phyloP scores from a whole-genome alignment of 495 filamentous ascomycete species.

The Umbilicaria muhlenbergii region DNA sequence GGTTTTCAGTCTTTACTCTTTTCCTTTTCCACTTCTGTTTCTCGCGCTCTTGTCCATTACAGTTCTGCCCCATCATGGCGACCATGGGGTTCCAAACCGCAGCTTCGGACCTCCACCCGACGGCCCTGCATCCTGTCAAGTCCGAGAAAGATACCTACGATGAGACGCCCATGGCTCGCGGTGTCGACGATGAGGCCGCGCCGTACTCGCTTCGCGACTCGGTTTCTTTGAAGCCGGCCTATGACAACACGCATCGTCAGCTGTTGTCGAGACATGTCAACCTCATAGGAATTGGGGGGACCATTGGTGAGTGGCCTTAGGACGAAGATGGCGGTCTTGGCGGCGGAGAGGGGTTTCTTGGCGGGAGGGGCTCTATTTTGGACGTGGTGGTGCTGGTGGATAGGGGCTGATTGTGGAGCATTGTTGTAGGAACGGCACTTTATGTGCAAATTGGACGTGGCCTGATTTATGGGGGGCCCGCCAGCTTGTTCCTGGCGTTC shows the following conservation, averaged over 20 bases:
- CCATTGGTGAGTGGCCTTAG: conserved; percentile 8
- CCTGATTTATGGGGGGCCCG: conserved; percentile 58
- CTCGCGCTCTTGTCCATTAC: too few relatives aligned
- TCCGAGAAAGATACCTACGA: neutral
- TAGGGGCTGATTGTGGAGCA: conserved; percentile 14
- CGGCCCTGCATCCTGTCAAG: neutral
- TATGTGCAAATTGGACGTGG: conserved; percentile 60
- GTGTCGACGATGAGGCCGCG: conserved; percentile 1
- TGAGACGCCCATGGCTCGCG: neutral
- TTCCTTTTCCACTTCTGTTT: too few relatives aligned
- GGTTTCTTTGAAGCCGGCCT: conserved; percentile 5
- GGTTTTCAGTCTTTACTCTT: too few relatives aligned
- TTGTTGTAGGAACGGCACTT: conserved; percentile 50
- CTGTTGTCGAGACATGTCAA: conserved; percentile 54
- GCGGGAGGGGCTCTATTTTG: too few relatives aligned
- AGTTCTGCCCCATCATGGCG: too few relatives aligned
- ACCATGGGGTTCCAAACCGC: too few relatives aligned
- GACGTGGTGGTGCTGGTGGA: neutral
- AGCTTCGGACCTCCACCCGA: too few relatives aligned
- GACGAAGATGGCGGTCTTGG: neutral
- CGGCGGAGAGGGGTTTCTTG: too few relatives aligned
- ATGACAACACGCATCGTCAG: conserved; percentile 38
- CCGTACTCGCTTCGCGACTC: conserved; percentile 2
- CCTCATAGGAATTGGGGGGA: conserved; percentile 61
- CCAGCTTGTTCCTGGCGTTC: conserved; percentile 61